These are phyloP conservation scores for Eudorina sp. DNA, from an alignment of 139 green algal species.

Conservation along the genomic window DNA sequence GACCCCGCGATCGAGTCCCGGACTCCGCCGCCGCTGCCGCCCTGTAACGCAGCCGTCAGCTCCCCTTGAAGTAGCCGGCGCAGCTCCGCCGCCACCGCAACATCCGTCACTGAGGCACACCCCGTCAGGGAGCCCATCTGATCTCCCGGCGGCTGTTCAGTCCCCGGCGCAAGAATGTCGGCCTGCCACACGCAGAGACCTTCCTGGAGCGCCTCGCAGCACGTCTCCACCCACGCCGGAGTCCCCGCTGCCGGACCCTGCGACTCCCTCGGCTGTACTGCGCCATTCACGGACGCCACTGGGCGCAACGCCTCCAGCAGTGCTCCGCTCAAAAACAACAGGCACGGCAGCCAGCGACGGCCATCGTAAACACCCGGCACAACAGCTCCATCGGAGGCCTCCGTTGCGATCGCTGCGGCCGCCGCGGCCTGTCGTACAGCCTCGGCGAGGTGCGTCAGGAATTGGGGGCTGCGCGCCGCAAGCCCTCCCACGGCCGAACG, in stretches of 20 bases:
- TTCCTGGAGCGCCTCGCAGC: slow-evolving; percentile 33
- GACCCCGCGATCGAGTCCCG: neutral
- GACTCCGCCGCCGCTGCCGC: neutral
- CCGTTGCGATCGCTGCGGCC: too few species aligned
- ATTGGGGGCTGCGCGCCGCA: neutral
- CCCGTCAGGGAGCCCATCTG: too few species aligned
- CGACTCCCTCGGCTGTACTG: neutral
- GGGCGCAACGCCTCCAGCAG: neutral
- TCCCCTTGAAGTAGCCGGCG: neutral
- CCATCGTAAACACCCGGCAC: too few species aligned
- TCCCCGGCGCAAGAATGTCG: neutral
- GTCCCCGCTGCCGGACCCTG: neutral
- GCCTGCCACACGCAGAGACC: slow-evolving; percentile 27
- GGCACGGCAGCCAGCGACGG: slow-evolving; percentile 8
- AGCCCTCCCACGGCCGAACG: neutral
- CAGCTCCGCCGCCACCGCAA: neutral
- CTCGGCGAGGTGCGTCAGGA: neutral
- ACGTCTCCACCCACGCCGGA: neutral
- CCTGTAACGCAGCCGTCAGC: neutral
- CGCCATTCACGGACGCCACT: too few species aligned
- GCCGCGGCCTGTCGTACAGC: neutral
- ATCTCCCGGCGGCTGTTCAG: neutral
- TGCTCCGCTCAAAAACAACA: neutral
- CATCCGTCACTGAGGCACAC: too few species aligned
- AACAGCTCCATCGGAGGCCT: too few species aligned